Percentiles rank a stretch among this genome's conserved stretches.
Evolutionary conservation across 345 rosid species (phyloP).

Genomic region (Hevea brasiliensis): DNA sequence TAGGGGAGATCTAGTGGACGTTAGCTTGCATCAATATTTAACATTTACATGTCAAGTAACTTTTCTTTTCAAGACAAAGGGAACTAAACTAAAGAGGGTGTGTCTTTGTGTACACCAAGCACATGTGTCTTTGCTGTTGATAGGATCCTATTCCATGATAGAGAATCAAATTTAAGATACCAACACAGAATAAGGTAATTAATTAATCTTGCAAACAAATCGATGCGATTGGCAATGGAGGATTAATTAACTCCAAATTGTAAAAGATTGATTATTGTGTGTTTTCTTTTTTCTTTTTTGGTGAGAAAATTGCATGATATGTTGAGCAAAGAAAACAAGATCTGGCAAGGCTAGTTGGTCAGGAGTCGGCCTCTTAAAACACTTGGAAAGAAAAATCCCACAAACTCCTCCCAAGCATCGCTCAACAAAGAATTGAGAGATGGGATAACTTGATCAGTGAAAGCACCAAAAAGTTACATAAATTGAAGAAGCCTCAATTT

Average conservation of each 20-base stretch:
- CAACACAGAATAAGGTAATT: background rate
- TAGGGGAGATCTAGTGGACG: conserved; percentile 19
- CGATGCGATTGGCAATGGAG: no score
- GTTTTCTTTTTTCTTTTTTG: no score
- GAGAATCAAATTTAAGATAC: background rate
- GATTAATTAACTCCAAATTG: no score
- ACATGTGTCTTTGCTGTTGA: conserved; percentile 8
- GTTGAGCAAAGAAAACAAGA: background rate
- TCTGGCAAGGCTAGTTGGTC: background rate
- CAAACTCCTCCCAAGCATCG: background rate
- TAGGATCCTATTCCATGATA: conserved; percentile 14
- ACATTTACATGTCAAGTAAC: conserved; percentile 13
- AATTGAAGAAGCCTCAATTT: background rate
- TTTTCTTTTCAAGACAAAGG: conserved; percentile 19
- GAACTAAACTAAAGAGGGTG: conserved; percentile 4
- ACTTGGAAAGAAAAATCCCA: conserved; percentile 9
- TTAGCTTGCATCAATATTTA: conserved; percentile 4
- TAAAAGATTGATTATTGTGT: no score
- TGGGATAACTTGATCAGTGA: background rate
- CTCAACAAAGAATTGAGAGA: background rate
- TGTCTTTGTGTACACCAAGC: background rate
- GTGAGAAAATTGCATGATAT: background rate
- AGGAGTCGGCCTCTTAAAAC: conserved; percentile 9
- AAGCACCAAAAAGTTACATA: background rate
- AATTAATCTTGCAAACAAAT: no score